These are phyloP conservation scores for Houttuynia cordata DNA, from an alignment of 164 flowering plant species.

Conservation along the genomic window DNA sequence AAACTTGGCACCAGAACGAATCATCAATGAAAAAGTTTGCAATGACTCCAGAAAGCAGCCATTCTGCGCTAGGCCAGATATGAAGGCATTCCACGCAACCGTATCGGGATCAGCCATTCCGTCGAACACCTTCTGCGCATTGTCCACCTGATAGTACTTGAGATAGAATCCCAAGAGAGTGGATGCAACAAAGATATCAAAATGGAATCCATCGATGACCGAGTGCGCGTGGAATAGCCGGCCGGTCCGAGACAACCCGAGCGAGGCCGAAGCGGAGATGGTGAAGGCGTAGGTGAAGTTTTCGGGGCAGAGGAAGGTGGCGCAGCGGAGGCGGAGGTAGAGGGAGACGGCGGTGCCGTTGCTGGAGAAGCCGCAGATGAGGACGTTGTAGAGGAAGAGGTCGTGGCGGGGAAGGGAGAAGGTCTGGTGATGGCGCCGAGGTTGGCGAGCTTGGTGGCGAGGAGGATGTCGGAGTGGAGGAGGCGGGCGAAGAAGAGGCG, in stretches of 20 bases:
- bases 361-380: conserved; percentile 42
- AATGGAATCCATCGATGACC: conserved; percentile 44
- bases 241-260: conserved; percentile 22
- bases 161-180: conserved; percentile 45
- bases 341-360: conserved; percentile 39
- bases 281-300: conserved; percentile 55
- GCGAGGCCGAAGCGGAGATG: conserved; percentile 25
- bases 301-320: conserved; percentile 38
- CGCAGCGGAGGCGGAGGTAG: conserved; percentile 28
- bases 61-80: conserved; percentile 62
- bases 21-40: conserved; percentile 39
- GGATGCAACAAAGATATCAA: conserved; percentile 57
- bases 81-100: conserved; percentile 68
- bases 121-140: conserved; percentile 62
- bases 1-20: conserved; percentile 16
- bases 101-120: conserved; percentile 52
- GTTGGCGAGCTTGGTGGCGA: conserved; percentile 60
- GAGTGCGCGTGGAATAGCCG: conserved; percentile 46
- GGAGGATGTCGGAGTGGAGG: conserved; percentile 27
- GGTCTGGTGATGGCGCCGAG: conserved; percentile 25
- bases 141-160: conserved; percentile 25
- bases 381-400: conserved; percentile 56
- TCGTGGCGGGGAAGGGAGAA: conserved; percentile 32
- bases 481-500: conserved; percentile 47
- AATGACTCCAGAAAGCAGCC: conserved; percentile 34